Percentiles rank a stretch among this genome's conserved stretches.
Evolutionary conservation across 495 filamentous ascomycete species (phyloP).

Genomic region (Pseudomonodictys pantanalensis): DNA sequence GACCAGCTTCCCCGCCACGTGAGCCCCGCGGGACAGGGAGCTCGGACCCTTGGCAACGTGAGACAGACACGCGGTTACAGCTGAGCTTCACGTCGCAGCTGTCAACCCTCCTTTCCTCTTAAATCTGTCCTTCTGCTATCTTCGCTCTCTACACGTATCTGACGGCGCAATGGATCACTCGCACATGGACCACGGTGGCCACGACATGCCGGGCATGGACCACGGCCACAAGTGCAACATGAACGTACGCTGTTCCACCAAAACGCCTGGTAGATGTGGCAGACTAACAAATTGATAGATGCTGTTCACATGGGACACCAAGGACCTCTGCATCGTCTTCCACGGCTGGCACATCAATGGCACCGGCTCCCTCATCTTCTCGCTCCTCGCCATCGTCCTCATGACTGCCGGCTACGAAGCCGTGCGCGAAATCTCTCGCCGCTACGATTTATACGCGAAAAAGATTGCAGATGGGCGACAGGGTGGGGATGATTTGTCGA

Average conservation of each 20-base stretch:
- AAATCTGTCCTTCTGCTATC: background rate
- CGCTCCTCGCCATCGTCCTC: slow-evolving; percentile 74
- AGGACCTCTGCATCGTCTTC: slow-evolving; percentile 94
- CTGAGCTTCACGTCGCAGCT: background rate
- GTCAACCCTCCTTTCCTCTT: background rate
- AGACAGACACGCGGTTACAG: too few relatives aligned
- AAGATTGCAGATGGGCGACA: slow-evolving; percentile 3
- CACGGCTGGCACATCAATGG: slow-evolving; percentile 79
- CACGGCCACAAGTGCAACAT: slow-evolving; percentile 65
- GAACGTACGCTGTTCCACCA: slow-evolving; percentile 74
- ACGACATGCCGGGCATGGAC: slow-evolving; percentile 42
- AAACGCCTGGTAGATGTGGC: too few relatives aligned
- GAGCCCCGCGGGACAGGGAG: slow-evolving; percentile 1
- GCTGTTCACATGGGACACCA: slow-evolving; percentile 94
- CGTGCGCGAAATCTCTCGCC: slow-evolving; percentile 68
- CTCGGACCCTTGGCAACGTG: background rate
- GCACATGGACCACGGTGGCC: slow-evolving; percentile 54
- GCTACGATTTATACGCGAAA: slow-evolving; percentile 58
- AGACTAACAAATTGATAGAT: slow-evolving; percentile 58
- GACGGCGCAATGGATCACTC: slow-evolving; percentile 30
- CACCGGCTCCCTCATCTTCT: slow-evolving; percentile 68
- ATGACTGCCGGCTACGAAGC: slow-evolving; percentile 89
- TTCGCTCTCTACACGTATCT: background rate
- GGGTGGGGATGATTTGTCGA: slow-evolving; percentile 25
- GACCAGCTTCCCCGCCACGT: background rate